Base-by-base conservation (phyloP, 768 basidiomycete species). In the Lactarius vividus region DNA sequence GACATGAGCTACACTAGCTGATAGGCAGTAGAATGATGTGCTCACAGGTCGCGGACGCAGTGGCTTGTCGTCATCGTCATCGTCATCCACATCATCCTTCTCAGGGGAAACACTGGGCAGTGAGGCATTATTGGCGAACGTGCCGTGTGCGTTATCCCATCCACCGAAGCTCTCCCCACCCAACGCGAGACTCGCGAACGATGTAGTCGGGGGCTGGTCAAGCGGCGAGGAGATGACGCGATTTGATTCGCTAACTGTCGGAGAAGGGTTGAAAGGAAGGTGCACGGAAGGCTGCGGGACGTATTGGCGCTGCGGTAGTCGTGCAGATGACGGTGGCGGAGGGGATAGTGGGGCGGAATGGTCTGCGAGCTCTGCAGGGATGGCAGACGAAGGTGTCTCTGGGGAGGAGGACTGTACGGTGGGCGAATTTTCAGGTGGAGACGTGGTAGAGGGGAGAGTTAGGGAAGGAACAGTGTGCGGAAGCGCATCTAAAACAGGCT, bases 161-260 rank as follows among this genome's bases (percentile, higher is more conserved):
- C 79, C 82, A 2, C 77, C 74, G 10, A 77, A 72, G 9, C 73
- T 73, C 72, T 85, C 84, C 7, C 79, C 84, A 33, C 82, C 82
- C 39, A 83, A 71, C 7, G 80, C 77, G 28, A 84, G 77, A 63
- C 81, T 83, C 69, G 81, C 70, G 71, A 80, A 77, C 39, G 80
- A 73, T n/a, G 70, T 52, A 8, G 65, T 42, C 8, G 72, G 62
- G 26, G 69, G 72, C 49, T 74, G 75, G 26, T 75, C 76, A 1
- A 78, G 69, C 11, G 77, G 77, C 1, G 73, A 70, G 33, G 67
- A 64, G 39, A 75, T 67, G 1, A 70, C 64, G 15, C 62, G 73
- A 33, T 64, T 62, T 29, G 69, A 33, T 16, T 65, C 64, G 23
- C 61, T 59, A 15, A 31, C 28, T 46, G 57, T 55, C 23, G 57